These are phyloP conservation scores for Nothophytophthora sp. DNA, from an alignment of 352 stramenopile species.

Conservation along the genomic window DNA sequence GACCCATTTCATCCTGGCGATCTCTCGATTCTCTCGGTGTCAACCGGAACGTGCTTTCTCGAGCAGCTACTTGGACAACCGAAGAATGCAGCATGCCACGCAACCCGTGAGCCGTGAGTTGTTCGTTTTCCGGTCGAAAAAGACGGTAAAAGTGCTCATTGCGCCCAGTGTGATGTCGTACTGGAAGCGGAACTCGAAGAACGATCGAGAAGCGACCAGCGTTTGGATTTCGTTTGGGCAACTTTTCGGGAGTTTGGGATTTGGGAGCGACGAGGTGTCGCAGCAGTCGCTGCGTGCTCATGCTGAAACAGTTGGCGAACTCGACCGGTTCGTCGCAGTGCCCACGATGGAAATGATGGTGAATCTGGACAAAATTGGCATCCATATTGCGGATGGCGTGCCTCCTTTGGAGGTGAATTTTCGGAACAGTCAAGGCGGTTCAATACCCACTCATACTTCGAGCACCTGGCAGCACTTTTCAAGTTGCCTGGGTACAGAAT, in stretches of 20 bases:
- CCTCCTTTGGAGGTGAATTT: conserved; percentile 45
- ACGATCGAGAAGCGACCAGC: conserved; percentile 16
- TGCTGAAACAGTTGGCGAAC: conserved; percentile 29
- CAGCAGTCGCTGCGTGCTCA: conserved; percentile 18
- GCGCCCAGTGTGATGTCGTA: conserved; percentile 63
- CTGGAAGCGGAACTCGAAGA: conserved; percentile 36
- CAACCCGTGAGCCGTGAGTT: conserved; percentile 1
- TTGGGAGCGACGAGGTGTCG: conserved; percentile 32
- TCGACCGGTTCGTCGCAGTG: conserved; percentile 45
- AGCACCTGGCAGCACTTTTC: conserved; percentile 59
- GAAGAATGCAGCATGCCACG: neutral
- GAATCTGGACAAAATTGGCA: conserved; percentile 58
- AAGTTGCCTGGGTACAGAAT: conserved; percentile 37
- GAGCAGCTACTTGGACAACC: neutral
- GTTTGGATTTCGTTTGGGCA: conserved; percentile 62
- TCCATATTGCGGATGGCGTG: conserved; percentile 47
- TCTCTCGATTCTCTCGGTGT: conserved; percentile 28
- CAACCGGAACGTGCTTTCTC: conserved; percentile 15
- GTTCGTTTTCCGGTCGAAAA: conserved; percentile 23
- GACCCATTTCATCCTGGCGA: conserved; percentile 37
- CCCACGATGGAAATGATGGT: conserved; percentile 49
- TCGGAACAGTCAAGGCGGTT: conserved; percentile 31
- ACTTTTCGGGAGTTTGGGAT: conserved; percentile 54
- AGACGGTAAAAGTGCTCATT: conserved; percentile 63
- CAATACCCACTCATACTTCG: conserved; percentile 33